Percentiles rank a stretch among this genome's conserved stretches.
Evolutionary conservation across 148 eudicot genomes (phyloP).

Genomic region (Chenopodium quinoa): DNA sequence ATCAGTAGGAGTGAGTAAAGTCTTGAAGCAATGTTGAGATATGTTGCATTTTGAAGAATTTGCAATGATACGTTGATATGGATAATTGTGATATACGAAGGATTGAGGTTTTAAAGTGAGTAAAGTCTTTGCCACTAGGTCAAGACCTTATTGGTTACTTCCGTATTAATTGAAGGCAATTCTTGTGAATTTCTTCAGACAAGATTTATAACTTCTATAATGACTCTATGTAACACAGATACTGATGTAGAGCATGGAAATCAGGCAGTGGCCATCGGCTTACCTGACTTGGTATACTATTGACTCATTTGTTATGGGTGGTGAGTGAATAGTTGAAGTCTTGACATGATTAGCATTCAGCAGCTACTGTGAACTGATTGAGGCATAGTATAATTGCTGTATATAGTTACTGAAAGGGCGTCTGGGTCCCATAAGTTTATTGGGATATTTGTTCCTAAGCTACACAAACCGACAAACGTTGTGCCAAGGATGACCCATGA

Average conservation of each 20-base stretch:
- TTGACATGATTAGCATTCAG: background rate
- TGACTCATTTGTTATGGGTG: background rate
- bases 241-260: background rate
- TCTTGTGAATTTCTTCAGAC: background rate
- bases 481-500: background rate
- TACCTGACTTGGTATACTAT: background rate
- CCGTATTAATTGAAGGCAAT: background rate
- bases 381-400: background rate
- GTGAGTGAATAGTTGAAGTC: too few relatives aligned
- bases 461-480: background rate
- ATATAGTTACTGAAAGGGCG: background rate
- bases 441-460: background rate
- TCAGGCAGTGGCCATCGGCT: background rate
- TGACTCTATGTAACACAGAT: background rate
- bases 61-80: too few relatives aligned
- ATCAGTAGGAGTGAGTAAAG: too few relatives aligned
- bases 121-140: too few relatives aligned
- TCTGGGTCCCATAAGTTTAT: background rate
- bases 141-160: too few relatives aligned
- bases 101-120: too few relatives aligned
- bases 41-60: too few relatives aligned
- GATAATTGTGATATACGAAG: too few relatives aligned
- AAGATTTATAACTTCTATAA: background rate
- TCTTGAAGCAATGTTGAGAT: too few relatives aligned
- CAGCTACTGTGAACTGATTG: background rate